These are phyloP conservation scores for Favolaschia claudopus DNA, from an alignment of 768 basidiomycete genomes.

Conservation along the genomic window DNA sequence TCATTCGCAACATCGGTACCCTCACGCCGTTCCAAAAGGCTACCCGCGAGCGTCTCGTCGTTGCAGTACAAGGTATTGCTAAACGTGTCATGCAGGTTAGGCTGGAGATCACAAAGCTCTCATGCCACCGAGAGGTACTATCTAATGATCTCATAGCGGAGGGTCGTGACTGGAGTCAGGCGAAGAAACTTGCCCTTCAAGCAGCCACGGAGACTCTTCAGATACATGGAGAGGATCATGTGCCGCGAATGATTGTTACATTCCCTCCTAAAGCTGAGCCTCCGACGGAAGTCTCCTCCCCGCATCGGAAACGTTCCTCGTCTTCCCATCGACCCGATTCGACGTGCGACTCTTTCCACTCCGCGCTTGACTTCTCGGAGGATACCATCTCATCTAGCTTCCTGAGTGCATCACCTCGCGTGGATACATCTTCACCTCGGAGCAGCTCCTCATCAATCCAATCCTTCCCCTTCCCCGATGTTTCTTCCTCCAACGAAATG, in stretches of 20 bases:
- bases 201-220: conserved; percentile 75
- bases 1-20: conserved; percentile 82
- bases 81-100: conserved; percentile 72
- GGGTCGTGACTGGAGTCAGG: conserved; percentile 66
- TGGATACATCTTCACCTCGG: conserved; percentile 43
- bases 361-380: conserved; percentile 66
- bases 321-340: conserved; percentile 52
- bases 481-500: conserved; percentile 20
- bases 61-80: conserved; percentile 66
- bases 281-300: conserved; percentile 18
- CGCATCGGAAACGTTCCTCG: conserved; percentile 31
- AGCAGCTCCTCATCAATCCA: conserved; percentile 42
- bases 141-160: conserved; percentile 78
- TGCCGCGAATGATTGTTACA: conserved; percentile 49
- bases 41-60: conserved; percentile 78
- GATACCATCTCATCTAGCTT: conserved; percentile 43
- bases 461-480: conserved; percentile 39
- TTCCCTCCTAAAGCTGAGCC: conserved; percentile 35
- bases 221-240: conserved; percentile 42
- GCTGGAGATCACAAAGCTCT: conserved; percentile 74
- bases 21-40: conserved; percentile 88
- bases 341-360: conserved; percentile 68
- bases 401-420: conserved; percentile 37
- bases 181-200: conserved; percentile 75
- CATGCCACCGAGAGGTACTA: conserved; percentile 81